A percentile compares a stretch with the other conserved stretches of the same genome.
Conservation (phyloP, 805 yeast genomes). For the Kazachstania taianensis region DNA sequence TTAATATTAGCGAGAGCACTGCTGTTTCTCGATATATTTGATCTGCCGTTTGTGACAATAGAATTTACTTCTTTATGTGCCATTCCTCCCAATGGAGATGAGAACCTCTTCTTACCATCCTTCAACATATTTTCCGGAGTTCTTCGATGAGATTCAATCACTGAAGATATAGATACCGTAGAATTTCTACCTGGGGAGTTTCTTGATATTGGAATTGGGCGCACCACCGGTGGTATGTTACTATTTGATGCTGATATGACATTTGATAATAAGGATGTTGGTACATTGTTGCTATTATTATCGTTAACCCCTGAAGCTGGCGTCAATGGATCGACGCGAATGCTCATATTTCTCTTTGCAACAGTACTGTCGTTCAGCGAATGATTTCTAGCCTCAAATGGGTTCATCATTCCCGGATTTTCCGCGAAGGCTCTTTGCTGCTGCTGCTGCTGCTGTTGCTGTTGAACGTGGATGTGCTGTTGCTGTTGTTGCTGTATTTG, state of each 20-base stretch:
- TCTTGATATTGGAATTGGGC: constrained; percentile 2
- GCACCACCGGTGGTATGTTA: constrained; percentile 2
- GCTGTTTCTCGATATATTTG: neutral
- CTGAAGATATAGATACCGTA: constrained; percentile 3
- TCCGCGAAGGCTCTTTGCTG: too few relatives aligned
- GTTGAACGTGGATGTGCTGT: constrained; percentile 1
- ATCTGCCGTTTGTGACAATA: neutral
- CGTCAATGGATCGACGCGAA: constrained; percentile 9
- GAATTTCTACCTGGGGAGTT: neutral
- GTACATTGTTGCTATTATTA: neutral
- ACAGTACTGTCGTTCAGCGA: neutral
- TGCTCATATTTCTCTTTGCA: constrained; percentile 19
- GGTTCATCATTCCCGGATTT: constrained; percentile 22
- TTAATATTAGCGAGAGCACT: constrained; percentile 1
- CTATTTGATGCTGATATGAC: neutral
- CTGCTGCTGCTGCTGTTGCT: constrained; percentile 7
- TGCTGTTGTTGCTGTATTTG: constrained; percentile 3
- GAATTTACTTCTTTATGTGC: neutral
- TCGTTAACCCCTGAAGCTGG: constrained; percentile 3
- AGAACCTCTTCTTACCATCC: neutral
- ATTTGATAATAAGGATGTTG: neutral
- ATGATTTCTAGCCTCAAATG: constrained; percentile 12
- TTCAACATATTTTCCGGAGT: constrained; percentile 1
- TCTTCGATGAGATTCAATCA: neutral
- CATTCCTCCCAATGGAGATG: neutral